A percentile compares a stretch with the other conserved stretches of the same genome.
Evolutionary conservation across 345 rosid genomes (phyloP).

Genomic region (Cardamine resedifolia): DNA sequence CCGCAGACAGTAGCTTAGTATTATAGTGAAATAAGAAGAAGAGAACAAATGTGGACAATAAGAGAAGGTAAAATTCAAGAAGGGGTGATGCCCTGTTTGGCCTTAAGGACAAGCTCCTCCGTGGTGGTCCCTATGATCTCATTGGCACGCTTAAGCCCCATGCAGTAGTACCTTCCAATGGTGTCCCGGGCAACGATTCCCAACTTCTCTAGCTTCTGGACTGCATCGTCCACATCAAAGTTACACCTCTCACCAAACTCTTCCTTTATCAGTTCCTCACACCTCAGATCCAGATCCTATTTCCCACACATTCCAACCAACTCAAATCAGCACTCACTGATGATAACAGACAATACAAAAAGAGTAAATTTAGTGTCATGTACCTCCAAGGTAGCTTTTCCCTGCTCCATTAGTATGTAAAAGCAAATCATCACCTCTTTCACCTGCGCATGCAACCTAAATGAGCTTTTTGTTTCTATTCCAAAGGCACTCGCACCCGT

Average conservation of each 20-base stretch:
- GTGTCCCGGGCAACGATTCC: conserved; percentile 81
- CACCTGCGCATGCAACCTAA: conserved; percentile 53
- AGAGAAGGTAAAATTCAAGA: conserved; percentile 35
- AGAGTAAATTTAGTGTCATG: conserved; percentile 1
- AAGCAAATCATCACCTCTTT: conserved; percentile 89
- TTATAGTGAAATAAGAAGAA: conserved; percentile 8
- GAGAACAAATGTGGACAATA: conserved; percentile 19
- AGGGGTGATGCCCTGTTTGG: conserved; percentile 50
- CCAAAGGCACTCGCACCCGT: conserved; percentile 9
- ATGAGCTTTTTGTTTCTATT: conserved; percentile 8
- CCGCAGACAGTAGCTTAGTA: neutral
- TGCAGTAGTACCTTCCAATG: conserved; percentile 71
- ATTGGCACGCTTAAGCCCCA: conserved; percentile 78
- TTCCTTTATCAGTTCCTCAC: conserved; percentile 80
- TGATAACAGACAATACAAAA: neutral
- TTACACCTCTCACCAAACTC: conserved; percentile 82
- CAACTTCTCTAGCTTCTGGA: conserved; percentile 78
- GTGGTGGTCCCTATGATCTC: conserved; percentile 89
- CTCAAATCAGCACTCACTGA: conserved; percentile 11
- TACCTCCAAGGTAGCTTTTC: conserved; percentile 87
- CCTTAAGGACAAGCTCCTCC: conserved; percentile 87
- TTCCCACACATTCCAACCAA: conserved; percentile 25
- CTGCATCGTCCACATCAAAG: conserved; percentile 90
- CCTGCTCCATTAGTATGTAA: conserved; percentile 95
- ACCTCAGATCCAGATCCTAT: conserved; percentile 78